These are phyloP conservation scores for Alternaria angustiovoidea DNA, from an alignment of 2,329 filamentous ascomycete genomes.

Conservation along the genomic window DNA sequence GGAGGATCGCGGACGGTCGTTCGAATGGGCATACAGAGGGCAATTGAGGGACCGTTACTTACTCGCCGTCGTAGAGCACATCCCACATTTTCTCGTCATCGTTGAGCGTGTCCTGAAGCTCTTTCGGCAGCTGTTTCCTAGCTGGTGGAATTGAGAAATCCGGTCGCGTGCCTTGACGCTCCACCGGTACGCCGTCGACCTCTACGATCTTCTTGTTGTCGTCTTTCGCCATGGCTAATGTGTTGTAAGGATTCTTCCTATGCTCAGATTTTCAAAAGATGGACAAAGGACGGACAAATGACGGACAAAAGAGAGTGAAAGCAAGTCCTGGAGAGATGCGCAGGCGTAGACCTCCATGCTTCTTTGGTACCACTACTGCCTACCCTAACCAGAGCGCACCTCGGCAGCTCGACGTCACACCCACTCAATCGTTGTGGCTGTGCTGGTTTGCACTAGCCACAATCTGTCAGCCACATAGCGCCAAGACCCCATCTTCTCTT, in stretches of 20 bases:
- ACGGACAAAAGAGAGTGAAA: background rate
- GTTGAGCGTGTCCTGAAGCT: constrained; percentile 65
- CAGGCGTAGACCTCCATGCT: background rate
- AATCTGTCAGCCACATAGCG: constrained; percentile 1
- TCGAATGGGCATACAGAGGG: background rate
- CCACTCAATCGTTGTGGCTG: background rate
- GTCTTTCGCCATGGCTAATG: constrained; percentile 49
- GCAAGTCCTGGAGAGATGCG: background rate
- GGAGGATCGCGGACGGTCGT: background rate
- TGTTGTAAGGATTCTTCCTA: background rate
- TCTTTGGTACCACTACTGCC: constrained; percentile 3
- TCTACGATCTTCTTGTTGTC: constrained; percentile 35
- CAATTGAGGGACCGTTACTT: constrained; percentile 50
- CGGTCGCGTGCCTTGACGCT: constrained; percentile 55
- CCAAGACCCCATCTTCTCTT: constrained; percentile 27
- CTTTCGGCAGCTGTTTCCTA: constrained; percentile 61
- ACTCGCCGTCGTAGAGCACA: constrained; percentile 80
- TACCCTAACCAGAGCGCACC: constrained; percentile 4
- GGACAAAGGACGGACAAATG: background rate
- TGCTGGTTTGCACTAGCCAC: background rate
- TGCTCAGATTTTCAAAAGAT: background rate
- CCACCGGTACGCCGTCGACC: constrained; percentile 51
- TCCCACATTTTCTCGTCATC: constrained; percentile 78
- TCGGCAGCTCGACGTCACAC: constrained; percentile 16
- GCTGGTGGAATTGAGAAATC: constrained; percentile 60